phyloP scores from a whole-genome alignment of 192 early-diverging fungal species.

The Backusella mclennaniae region DNA sequence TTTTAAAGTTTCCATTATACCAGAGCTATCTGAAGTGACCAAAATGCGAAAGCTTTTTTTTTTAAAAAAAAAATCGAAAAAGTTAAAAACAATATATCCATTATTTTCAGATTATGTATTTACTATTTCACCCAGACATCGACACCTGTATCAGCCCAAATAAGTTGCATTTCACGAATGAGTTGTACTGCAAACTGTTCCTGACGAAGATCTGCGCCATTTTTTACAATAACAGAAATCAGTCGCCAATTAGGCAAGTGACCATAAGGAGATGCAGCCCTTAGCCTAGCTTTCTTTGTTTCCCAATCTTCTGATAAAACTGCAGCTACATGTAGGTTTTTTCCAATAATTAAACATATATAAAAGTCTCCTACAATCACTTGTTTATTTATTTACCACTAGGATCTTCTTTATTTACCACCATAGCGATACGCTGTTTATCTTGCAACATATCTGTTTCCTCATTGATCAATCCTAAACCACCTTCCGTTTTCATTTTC shows the following conservation, averaged over 20 bases:
- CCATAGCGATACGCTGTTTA: conserved; percentile 37
- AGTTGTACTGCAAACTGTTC: conserved; percentile 96
- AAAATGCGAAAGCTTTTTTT: conserved; percentile 70
- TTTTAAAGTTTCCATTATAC: conserved; percentile 91
- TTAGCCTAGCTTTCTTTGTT: conserved; percentile 80
- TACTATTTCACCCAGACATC: conserved; percentile 91
- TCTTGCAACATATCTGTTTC: conserved; percentile 55
- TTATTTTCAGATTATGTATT: conserved; percentile 24
- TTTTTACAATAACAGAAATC: conserved; percentile 93
- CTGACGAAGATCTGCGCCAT: conserved; percentile 93
- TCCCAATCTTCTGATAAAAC: conserved; percentile 94
- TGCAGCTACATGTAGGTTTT: conserved; percentile 55
- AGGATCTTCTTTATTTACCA: conserved; percentile 59
- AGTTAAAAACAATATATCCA: neutral
- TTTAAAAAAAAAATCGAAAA: neutral
- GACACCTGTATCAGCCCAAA: conserved; percentile 79
- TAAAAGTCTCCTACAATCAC: neutral
- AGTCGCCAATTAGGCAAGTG: conserved; percentile 81
- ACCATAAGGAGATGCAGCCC: conserved; percentile 83
- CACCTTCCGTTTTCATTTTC: conserved; percentile 62
- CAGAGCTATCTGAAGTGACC: conserved; percentile 89
- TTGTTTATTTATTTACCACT: conserved; percentile 27
- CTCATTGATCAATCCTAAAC: conserved; percentile 67
- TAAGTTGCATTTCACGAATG: conserved; percentile 88
- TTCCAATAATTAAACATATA: neutral